Percentiles rank a stretch among this genome's conserved stretches.
Evolutionary conservation across 202 grass and related monocot species (phyloP).

Genomic region (Elaeis oleifera): DNA sequence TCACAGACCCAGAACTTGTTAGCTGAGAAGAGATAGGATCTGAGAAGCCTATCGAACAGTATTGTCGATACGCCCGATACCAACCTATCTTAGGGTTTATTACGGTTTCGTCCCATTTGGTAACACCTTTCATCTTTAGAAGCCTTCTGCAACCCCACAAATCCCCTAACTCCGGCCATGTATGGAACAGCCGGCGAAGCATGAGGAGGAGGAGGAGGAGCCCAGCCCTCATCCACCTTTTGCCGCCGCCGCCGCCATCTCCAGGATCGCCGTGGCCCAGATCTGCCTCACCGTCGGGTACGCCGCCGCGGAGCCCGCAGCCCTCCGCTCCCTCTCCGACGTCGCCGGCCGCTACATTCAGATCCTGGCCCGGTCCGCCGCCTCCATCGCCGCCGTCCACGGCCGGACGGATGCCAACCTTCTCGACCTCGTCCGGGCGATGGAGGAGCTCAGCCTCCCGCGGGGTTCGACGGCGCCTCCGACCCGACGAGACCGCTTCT

Average conservation of each 20-base stretch:
- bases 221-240: neutral
- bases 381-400: neutral
- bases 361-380: no score
- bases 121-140: no score
- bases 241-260: slow-evolving; percentile 1
- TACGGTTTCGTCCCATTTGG: no score
- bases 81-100: no score
- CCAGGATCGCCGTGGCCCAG: slow-evolving; percentile 32
- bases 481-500: slow-evolving; percentile 31
- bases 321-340: slow-evolving; percentile 46
- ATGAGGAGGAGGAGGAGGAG: neutral
- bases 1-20: no score
- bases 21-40: no score
- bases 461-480: slow-evolving; percentile 33
- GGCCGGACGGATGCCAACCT: slow-evolving; percentile 45
- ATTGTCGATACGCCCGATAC: no score
- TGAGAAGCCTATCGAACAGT: no score
- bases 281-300: slow-evolving; percentile 43
- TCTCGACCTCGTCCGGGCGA: slow-evolving; percentile 34
- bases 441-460: slow-evolving; percentile 33
- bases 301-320: slow-evolving; percentile 26
- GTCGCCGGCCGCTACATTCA: neutral
- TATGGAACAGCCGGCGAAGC: slow-evolving; percentile 40
- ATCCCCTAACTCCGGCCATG: slow-evolving; percentile 20
- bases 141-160: no score